Evolutionary conservation across 768 basidiomycete species (phyloP), one percentile per base, ranked within the genome.

Genomic region (Dioszegia aurantiaca): DNA sequence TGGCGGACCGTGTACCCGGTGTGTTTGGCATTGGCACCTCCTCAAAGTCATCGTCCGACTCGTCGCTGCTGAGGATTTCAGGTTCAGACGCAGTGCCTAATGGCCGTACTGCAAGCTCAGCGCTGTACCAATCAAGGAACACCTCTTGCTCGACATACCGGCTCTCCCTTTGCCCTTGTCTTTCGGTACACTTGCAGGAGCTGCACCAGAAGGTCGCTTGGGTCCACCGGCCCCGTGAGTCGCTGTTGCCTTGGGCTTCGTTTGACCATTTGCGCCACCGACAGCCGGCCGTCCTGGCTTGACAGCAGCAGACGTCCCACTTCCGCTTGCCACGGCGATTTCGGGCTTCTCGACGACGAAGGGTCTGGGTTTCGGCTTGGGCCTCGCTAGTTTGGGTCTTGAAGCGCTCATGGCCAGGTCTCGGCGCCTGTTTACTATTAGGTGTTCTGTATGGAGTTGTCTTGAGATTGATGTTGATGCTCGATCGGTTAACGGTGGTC

Each of bases 1-100:
- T 43, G 5, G 2, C 9, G 11, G 24, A 21, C 10, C 51, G 36
- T 24, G 24, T 6, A 2, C 16, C 37, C 5, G 51, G 51, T 4
- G 48, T 51, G 2, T 56, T 49, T 9, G 70, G 70, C 16, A 73
- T 73, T 3, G 53, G 58, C 3, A 73, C 66, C 43, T 73, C 71
- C 56, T 73, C 71, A 54, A 73, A 68, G 24, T 73, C 71, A 28
- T 73, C 71, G 8, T 33, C 33, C 14, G 33, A 33, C 14, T 33
- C 70, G 24, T 67, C 65, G 31, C 68, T 62, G 1, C 49, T 46
- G 44, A 46, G 19, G 12, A 30, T 26, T 28, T 56, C 44, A 3
- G 43, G 43, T 27, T 56, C 55, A 23, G 30, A 26, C 2, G 44
- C 30, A 16, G 55, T 56, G 1, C 44, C 55, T 21, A 19, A 4